phyloP scores from a whole-genome alignment of 441 rosid species.

The Flueggea neowawraea region DNA sequence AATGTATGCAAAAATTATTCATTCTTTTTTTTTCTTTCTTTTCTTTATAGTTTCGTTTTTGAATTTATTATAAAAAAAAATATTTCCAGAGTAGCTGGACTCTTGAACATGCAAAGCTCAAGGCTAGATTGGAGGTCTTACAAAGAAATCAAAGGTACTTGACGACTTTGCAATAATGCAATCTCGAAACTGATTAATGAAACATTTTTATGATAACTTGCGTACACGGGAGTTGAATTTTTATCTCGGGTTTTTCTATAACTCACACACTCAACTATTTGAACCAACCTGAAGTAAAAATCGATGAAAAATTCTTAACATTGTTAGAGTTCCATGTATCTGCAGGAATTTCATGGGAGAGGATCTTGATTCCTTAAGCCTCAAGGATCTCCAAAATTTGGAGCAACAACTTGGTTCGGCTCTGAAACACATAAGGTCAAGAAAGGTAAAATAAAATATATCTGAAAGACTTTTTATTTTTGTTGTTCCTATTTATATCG shows the following conservation, averaged over 20 bases:
- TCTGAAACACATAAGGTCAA: slow-evolving; percentile 76
- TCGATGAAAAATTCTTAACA: too few relatives aligned
- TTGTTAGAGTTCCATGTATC: too few relatives aligned
- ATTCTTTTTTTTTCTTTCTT: background rate
- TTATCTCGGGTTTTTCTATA: too few relatives aligned
- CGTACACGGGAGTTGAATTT: too few relatives aligned
- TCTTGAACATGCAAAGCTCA: slow-evolving; percentile 82
- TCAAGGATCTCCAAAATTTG: slow-evolving; percentile 82
- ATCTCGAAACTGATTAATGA: background rate
- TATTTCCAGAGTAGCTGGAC: slow-evolving; percentile 66
- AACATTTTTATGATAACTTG: too few relatives aligned
- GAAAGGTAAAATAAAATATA: slow-evolving; percentile 48
- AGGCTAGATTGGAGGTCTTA: slow-evolving; percentile 83
- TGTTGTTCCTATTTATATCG: too few relatives aligned
- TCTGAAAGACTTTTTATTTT: too few relatives aligned
- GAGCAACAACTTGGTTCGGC: slow-evolving; percentile 90
- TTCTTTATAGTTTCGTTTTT: too few relatives aligned
- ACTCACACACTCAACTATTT: too few relatives aligned
- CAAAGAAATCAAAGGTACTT: slow-evolving; percentile 75
- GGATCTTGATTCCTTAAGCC: slow-evolving; percentile 63
- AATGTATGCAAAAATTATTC: slow-evolving; percentile 28
- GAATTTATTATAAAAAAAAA: too few relatives aligned
- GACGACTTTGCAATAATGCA: too few relatives aligned
- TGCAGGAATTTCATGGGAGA: slow-evolving; percentile 84
- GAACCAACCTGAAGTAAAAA: too few relatives aligned